phyloP scores from a whole-genome alignment of 2,329 filamentous ascomycete species.

The Berkeleyomyces basicola region DNA sequence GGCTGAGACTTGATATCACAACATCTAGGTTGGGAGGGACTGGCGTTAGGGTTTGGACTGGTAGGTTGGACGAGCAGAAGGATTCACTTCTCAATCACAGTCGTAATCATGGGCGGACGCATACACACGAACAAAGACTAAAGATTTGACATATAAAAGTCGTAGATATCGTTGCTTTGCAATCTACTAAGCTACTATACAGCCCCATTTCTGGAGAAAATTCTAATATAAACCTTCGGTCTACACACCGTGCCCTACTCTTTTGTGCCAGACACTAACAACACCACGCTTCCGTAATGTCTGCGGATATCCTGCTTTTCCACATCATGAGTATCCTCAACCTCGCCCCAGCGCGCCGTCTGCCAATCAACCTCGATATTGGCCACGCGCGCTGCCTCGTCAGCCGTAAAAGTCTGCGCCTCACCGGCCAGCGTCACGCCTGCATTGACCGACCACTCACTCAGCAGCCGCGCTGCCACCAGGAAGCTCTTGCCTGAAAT shows the following conservation, averaged over 20 bases:
- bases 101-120: background rate
- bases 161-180: background rate
- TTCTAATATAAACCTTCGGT: background rate
- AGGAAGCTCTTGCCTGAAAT: constrained; percentile 79
- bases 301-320: constrained; percentile 76
- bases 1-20: too few relatives aligned
- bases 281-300: constrained; percentile 72
- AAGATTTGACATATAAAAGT: background rate
- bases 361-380: constrained; percentile 85
- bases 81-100: background rate
- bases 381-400: constrained; percentile 62
- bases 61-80: background rate
- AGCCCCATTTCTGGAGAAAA: background rate
- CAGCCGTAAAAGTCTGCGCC: constrained; percentile 50
- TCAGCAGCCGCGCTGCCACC: constrained; percentile 56
- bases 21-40: background rate
- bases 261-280: constrained; percentile 52
- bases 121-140: background rate
- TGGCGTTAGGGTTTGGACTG: background rate
- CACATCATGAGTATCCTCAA: constrained; percentile 96
- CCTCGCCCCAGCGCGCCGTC: constrained; percentile 82
- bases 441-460: constrained; percentile 69
- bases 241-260: background rate
- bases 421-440: constrained; percentile 22
- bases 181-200: constrained; percentile 4